These are phyloP conservation scores for Malus asiatica DNA, from an alignment of 306 rosid species.

Conservation along the genomic window DNA sequence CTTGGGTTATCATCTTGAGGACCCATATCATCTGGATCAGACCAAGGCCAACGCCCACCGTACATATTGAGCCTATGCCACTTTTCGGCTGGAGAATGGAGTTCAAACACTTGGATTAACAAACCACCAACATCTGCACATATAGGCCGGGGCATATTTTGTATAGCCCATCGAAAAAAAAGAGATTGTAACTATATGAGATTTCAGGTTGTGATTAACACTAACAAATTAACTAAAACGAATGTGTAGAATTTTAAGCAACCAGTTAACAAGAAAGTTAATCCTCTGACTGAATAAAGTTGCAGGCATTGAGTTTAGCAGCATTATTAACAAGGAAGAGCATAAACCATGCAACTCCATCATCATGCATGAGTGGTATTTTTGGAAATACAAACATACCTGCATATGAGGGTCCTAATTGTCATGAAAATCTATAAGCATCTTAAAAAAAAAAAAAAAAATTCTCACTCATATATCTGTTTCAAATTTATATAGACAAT, in stretches of 20 bases:
- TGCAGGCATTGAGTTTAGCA: no score
- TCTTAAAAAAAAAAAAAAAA: no score
- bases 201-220: neutral
- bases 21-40: conserved; percentile 55
- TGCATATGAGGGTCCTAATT: conserved; percentile 60
- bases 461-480: no score
- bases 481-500: neutral
- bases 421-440: neutral
- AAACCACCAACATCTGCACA: conserved; percentile 92
- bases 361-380: neutral
- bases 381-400: conserved; percentile 29
- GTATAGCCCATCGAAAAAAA: neutral
- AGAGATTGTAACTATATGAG: neutral
- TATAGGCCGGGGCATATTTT: conserved; percentile 94
- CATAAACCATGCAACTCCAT: neutral
- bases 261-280: neutral
- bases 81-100: conserved; percentile 92
- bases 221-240: neutral
- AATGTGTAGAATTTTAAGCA: neutral
- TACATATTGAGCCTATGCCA: conserved; percentile 83
- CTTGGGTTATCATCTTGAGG: conserved; percentile 51
- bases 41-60: conserved; percentile 62
- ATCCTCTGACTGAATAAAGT: neutral
- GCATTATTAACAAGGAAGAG: neutral
- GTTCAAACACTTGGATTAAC: conserved; percentile 85